A percentile compares a stretch with the other conserved stretches of the same genome.
These are phyloP conservation scores for Penstemon barbatus DNA, from an alignment of 257 asterid species.

Conservation along the genomic window DNA sequence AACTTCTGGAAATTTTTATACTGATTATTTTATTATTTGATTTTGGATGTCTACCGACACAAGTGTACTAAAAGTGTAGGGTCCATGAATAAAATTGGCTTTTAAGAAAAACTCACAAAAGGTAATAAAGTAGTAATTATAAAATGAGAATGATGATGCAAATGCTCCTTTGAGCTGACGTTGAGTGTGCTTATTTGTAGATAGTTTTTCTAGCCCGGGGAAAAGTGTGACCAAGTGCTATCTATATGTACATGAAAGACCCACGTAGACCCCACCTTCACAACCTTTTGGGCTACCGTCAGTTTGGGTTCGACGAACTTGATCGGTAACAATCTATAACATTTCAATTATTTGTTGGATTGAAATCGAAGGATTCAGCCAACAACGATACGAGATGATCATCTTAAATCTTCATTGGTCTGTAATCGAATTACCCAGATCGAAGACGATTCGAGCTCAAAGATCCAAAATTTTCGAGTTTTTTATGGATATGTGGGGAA, in stretches of 20 bases:
- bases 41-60: slow-evolving; percentile 33
- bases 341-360: too few species aligned
- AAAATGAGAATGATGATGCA: not conserved
- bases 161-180: too few species aligned
- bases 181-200: not conserved
- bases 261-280: slow-evolving; percentile 12
- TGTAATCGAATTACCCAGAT: too few species aligned
- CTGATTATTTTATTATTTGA: not conserved
- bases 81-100: slow-evolving; percentile 28
- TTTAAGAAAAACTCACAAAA: slow-evolving; percentile 20
- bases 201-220: not conserved
- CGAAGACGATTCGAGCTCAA: too few species aligned
- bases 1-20: not conserved
- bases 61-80: slow-evolving; percentile 29
- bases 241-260: not conserved
- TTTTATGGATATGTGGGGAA: too few species aligned
- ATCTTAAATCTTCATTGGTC: too few species aligned
- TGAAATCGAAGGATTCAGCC: too few species aligned
- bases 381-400: too few species aligned
- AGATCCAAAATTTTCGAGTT: too few species aligned
- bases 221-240: not conserved
- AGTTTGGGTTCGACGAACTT: too few species aligned
- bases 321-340: not conserved
- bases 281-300: not conserved
- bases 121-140: not conserved